These are phyloP conservation scores for Anthracocystis panici-leucophaei DNA, from an alignment of 1,284 basidiomycete genomes.

Conservation along the genomic window DNA sequence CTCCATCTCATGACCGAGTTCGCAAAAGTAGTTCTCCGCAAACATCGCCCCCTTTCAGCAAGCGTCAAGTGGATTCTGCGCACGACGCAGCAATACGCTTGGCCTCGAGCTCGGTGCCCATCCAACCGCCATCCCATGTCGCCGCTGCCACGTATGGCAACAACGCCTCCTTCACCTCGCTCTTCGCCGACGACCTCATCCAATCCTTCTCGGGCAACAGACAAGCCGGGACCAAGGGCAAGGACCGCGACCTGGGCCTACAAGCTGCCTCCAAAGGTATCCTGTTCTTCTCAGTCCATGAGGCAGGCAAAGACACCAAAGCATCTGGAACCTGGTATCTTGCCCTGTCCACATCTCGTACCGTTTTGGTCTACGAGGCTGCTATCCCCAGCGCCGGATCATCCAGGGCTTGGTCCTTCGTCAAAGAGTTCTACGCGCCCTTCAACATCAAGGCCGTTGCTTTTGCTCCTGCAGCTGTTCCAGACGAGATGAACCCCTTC, in stretches of 20 bases:
- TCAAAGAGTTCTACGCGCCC: slow-evolving; percentile 58
- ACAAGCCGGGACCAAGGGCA: slow-evolving; percentile 29
- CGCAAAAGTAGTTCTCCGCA: slow-evolving; percentile 6
- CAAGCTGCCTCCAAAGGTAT: slow-evolving; percentile 46
- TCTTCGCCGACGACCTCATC: slow-evolving; percentile 47
- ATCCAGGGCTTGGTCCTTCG: slow-evolving; percentile 50
- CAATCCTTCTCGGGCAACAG: slow-evolving; percentile 26
- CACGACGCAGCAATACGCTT: slow-evolving; percentile 32
- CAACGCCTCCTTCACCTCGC: slow-evolving; percentile 40
- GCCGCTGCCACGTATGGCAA: slow-evolving; percentile 16
- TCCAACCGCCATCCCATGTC: slow-evolving; percentile 28
- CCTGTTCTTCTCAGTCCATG: slow-evolving; percentile 56
- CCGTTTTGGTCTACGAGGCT: slow-evolving; percentile 57
- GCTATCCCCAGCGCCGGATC: slow-evolving; percentile 26
- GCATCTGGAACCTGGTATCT: slow-evolving; percentile 60
- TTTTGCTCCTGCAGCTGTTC: slow-evolving; percentile 42
- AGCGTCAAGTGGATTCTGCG: slow-evolving; percentile 19
- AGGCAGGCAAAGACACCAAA: slow-evolving; percentile 49
- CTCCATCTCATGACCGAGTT: neutral
- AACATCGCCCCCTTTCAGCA: slow-evolving; percentile 10
- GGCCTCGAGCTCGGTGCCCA: slow-evolving; percentile 50
- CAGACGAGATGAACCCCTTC: slow-evolving; percentile 17
- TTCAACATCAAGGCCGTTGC: slow-evolving; percentile 48
- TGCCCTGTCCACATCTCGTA: slow-evolving; percentile 51
- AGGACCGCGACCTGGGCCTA: slow-evolving; percentile 30